Conservation (phyloP, 257 asterid genomes). For the Solanum virginianum region DNA sequence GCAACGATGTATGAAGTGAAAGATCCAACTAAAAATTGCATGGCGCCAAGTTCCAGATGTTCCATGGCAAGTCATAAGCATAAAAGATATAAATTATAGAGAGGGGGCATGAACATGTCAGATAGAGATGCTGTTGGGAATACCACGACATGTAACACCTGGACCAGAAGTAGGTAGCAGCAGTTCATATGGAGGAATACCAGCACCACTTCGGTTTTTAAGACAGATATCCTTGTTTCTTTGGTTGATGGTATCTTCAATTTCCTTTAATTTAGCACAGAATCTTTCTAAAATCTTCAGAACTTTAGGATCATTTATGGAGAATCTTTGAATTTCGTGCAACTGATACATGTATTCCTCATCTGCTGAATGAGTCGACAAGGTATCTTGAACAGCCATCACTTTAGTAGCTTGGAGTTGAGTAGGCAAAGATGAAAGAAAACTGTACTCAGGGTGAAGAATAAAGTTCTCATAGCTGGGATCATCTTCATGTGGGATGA, state of each 20-base stretch:
- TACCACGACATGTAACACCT: slow-evolving; percentile 79
- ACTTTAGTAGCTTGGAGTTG: slow-evolving; percentile 90
- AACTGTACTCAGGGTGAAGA: slow-evolving; percentile 47
- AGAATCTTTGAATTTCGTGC: slow-evolving; percentile 45
- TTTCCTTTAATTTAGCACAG: slow-evolving; percentile 44
- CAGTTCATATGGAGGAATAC: slow-evolving; percentile 80
- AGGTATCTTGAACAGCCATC: slow-evolving; percentile 89
- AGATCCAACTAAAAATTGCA: not conserved
- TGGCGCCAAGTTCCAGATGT: not conserved
- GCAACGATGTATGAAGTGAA: too few species aligned
- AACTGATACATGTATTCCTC: slow-evolving; percentile 73
- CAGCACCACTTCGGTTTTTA: slow-evolving; percentile 78
- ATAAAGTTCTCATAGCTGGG: slow-evolving; percentile 52
- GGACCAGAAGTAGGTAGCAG: slow-evolving; percentile 64
- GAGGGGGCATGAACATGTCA: slow-evolving; percentile 7
- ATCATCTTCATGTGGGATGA: slow-evolving; percentile 45
- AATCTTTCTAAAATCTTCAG: slow-evolving; percentile 40
- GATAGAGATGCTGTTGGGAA: slow-evolving; percentile 83
- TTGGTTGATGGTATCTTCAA: slow-evolving; percentile 48
- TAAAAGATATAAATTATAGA: not conserved
- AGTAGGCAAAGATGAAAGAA: slow-evolving; percentile 80
- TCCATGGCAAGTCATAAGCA: not conserved
- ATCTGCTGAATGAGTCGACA: slow-evolving; percentile 80
- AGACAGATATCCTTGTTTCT: slow-evolving; percentile 43
- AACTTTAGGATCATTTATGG: slow-evolving; percentile 54